Conservation (phyloP, 495 filamentous ascomycete species). For the Pseudomonodictys pantanalensis region DNA sequence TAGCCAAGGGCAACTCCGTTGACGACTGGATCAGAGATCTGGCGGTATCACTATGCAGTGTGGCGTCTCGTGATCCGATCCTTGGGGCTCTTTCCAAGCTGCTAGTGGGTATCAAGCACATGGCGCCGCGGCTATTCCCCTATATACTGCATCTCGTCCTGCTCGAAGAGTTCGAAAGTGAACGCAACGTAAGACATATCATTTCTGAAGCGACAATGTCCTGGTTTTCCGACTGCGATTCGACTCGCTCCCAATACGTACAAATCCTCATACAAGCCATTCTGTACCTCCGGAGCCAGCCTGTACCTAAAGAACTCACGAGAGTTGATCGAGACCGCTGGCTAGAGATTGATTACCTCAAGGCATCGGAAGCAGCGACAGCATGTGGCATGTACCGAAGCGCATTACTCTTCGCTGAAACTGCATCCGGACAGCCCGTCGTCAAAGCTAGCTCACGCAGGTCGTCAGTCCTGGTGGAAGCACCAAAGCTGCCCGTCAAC, state of each 20-base stretch:
- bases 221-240: constrained; percentile 50
- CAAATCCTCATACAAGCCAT: constrained; percentile 71
- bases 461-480: constrained; percentile 53
- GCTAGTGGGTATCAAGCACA: constrained; percentile 22
- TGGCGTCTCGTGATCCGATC: constrained; percentile 60
- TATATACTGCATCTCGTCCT: constrained; percentile 68
- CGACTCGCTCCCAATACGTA: constrained; percentile 47
- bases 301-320: constrained; percentile 68
- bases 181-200: constrained; percentile 47
- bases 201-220: constrained; percentile 50
- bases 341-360: constrained; percentile 76
- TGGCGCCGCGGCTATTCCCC: constrained; percentile 37
- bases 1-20: constrained; percentile 4
- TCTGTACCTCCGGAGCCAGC: constrained; percentile 83
- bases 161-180: constrained; percentile 52
- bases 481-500: constrained; percentile 58
- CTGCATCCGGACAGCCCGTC: constrained; percentile 48
- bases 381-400: constrained; percentile 82
- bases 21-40: constrained; percentile 64
- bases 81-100: constrained; percentile 34
- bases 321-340: constrained; percentile 75
- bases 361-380: constrained; percentile 72
- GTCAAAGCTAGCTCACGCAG: constrained; percentile 56
- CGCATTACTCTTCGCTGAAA: constrained; percentile 78
- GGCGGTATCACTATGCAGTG: constrained; percentile 58